Conservation (phyloP, 768 basidiomycete genomes). For the Pleurotus giganteus region DNA sequence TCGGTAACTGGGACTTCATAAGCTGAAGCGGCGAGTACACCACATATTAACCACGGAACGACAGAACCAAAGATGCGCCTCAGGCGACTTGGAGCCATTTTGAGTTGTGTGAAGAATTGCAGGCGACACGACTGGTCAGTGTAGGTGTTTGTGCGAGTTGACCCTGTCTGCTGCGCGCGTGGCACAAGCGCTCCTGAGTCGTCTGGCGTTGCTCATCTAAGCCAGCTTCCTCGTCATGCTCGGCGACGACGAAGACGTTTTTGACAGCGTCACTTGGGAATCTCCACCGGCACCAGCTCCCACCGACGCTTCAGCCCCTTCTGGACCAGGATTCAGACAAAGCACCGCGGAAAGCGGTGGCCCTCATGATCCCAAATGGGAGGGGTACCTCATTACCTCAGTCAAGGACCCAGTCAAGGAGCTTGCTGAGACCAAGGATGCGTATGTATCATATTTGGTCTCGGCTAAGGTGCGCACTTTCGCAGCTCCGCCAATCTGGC, state of each 20-base stretch:
- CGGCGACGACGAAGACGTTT: slow-evolving; percentile 86
- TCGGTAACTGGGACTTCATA: slow-evolving; percentile 53
- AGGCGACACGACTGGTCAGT: neutral
- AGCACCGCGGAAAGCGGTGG: slow-evolving; percentile 71
- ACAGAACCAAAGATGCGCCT: slow-evolving; percentile 2
- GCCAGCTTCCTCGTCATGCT: slow-evolving; percentile 49
- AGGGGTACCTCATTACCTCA: slow-evolving; percentile 76
- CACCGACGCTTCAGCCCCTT: slow-evolving; percentile 37
- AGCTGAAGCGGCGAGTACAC: slow-evolving; percentile 4
- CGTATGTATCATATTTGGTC: slow-evolving; percentile 93
- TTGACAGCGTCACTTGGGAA: slow-evolving; percentile 92
- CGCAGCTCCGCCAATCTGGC: slow-evolving; percentile 1
- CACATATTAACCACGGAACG: neutral
- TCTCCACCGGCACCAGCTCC: slow-evolving; percentile 53
- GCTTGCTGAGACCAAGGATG: slow-evolving; percentile 94
- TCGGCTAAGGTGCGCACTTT: slow-evolving; percentile 67
- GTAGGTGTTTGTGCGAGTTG: neutral
- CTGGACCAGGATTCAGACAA: slow-evolving; percentile 80
- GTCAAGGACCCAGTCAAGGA: slow-evolving; percentile 96
- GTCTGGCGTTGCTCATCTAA: neutral
- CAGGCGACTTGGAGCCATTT: slow-evolving; percentile 6
- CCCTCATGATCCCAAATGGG: slow-evolving; percentile 88
- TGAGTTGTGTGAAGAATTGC: slow-evolving; percentile 4
- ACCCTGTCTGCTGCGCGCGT: slow-evolving; percentile 1
- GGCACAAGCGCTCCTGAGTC: neutral